A percentile compares a stretch with the other conserved stretches of the same genome.
Conservation (phyloP, 495 filamentous ascomycete species). For the Gamarada debralockiae region DNA sequence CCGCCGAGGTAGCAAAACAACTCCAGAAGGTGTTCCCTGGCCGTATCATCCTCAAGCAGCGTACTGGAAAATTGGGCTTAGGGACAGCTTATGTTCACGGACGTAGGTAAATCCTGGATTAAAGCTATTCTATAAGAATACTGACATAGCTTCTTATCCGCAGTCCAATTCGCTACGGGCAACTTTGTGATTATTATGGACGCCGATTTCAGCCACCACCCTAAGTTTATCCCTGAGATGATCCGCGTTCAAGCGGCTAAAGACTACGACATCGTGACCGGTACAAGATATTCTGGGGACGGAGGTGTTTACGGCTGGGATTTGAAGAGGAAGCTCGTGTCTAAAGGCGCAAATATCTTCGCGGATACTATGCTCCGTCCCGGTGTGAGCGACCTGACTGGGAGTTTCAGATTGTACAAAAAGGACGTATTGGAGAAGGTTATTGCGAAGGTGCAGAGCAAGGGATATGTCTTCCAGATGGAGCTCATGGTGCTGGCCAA, state of each 20-base stretch:
- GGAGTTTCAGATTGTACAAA: constrained; percentile 93
- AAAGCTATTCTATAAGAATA: not conserved
- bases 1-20: constrained; percentile 82
- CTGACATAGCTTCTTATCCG: not conserved
- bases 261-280: constrained; percentile 93
- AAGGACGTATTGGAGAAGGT: constrained; percentile 83
- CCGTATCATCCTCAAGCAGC: constrained; percentile 79
- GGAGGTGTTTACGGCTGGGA: constrained; percentile 98
- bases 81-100: constrained; percentile 98
- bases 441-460: constrained; percentile 82
- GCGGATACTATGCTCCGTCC: constrained; percentile 91
- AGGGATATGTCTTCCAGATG: constrained; percentile 99
- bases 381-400: constrained; percentile 94
- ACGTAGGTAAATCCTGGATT: constrained; percentile 6
- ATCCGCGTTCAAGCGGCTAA: constrained; percentile 47
- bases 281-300: constrained; percentile 85
- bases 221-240: constrained; percentile 92
- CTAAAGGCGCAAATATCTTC: constrained; percentile 84
- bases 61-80: constrained; percentile 90
- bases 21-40: constrained; percentile 77
- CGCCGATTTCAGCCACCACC: constrained; percentile 98
- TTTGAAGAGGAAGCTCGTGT: constrained; percentile 91
- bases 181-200: constrained; percentile 99
- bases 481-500: constrained; percentile 84
- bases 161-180: constrained; percentile 68